Conservation (phyloP, 2,329 filamentous ascomycete species). For the Alternaria arborescens region DNA sequence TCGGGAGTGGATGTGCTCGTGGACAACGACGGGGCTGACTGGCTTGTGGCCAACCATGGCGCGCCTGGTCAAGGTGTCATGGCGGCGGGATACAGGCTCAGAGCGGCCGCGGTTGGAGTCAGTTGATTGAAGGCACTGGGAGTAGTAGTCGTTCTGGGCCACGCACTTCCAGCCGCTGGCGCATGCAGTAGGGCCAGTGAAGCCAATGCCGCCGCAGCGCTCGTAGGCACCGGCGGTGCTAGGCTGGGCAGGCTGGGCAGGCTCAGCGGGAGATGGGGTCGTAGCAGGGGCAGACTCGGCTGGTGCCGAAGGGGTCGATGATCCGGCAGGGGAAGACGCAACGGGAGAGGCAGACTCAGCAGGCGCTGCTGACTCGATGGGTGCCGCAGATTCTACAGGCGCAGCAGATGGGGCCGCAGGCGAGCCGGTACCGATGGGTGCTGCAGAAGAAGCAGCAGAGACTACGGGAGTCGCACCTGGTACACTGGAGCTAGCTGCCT, state of each 20-base stretch:
- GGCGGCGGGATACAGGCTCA: not conserved
- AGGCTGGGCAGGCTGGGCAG: not conserved
- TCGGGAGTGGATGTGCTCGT: not conserved
- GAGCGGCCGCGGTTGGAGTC: slow-evolving; percentile 3
- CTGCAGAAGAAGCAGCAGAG: slow-evolving; percentile 3
- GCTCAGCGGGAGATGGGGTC: not conserved
- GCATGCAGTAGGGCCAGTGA: slow-evolving; percentile 52
- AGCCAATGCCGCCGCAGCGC: slow-evolving; percentile 56
- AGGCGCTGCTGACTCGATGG: slow-evolving; percentile 13
- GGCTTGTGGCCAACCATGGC: not conserved
- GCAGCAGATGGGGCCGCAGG: slow-evolving; percentile 16
- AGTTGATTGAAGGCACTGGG: slow-evolving; percentile 5
- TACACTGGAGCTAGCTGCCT: slow-evolving; percentile 1
- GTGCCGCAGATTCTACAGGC: slow-evolving; percentile 12
- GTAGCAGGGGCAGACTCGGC: slow-evolving; percentile 7
- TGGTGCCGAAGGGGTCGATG: slow-evolving; percentile 7
- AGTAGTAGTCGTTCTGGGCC: slow-evolving; percentile 44
- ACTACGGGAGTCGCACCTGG: slow-evolving; percentile 1
- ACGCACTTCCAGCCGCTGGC: slow-evolving; percentile 51
- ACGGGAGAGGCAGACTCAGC: slow-evolving; percentile 9
- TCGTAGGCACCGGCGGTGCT: slow-evolving; percentile 38
- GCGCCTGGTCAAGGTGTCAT: not conserved
- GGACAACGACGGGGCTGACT: not conserved
- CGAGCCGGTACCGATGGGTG: slow-evolving; percentile 4
- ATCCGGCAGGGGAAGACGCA: not conserved